Conservation (phyloP, 805 yeast genomes). For the Candida nanaspora region DNA sequence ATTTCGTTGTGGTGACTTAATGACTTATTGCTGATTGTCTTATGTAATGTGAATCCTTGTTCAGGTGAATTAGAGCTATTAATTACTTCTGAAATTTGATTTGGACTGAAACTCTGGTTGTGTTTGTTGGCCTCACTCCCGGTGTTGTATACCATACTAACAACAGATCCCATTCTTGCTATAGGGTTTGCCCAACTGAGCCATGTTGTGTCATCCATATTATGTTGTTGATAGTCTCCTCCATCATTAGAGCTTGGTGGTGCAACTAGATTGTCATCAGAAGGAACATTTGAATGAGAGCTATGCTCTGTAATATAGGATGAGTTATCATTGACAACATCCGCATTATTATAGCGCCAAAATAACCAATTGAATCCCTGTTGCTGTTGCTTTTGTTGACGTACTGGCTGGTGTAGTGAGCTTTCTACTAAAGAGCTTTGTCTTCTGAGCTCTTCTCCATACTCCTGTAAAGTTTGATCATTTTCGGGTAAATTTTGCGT, state of each 20-base stretch:
- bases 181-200: slow-evolving; percentile 4
- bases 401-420: neutral
- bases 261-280: no score
- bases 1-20: neutral
- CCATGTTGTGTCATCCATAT: slow-evolving; percentile 2
- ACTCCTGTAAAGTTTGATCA: slow-evolving; percentile 17
- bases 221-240: neutral
- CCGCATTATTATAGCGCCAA: no score
- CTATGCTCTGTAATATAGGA: no score
- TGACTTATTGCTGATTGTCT: neutral
- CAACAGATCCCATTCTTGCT: slow-evolving; percentile 4
- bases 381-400: neutral
- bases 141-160: slow-evolving; percentile 3
- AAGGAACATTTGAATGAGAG: no score
- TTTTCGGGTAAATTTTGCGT: neutral
- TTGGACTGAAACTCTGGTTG: neutral
- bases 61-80: slow-evolving; percentile 1
- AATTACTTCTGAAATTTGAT: slow-evolving; percentile 7
- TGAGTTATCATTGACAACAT: no score
- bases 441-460: slow-evolving; percentile 15
- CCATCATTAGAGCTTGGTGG: no score
- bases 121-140: neutral
- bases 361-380: no score
- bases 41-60: neutral
- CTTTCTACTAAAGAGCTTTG: neutral